Conservation (phyloP, 805 yeast genomes). For the Wickerhamomyces alni region DNA sequence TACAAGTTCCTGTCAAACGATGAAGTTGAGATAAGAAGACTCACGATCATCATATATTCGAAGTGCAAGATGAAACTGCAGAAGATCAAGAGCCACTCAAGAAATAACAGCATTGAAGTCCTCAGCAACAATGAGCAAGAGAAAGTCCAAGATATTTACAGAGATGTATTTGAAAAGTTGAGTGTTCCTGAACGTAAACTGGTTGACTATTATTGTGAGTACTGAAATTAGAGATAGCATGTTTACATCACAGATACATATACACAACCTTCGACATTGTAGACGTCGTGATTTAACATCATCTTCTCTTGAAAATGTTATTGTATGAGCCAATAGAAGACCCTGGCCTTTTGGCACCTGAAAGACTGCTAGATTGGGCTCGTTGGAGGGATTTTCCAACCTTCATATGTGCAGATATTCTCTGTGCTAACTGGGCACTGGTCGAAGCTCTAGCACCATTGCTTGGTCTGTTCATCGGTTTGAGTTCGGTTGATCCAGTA, state of each 20-base stretch:
- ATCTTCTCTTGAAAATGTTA: constrained; percentile 8
- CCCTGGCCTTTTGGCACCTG: constrained; percentile 10
- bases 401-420: constrained; percentile 21
- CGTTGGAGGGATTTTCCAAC: constrained; percentile 11
- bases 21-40: constrained; percentile 23
- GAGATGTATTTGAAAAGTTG: constrained; percentile 31
- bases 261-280: too few relatives aligned
- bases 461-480: constrained; percentile 1
- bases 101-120: constrained; percentile 18
- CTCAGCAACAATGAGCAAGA: constrained; percentile 10
- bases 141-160: constrained; percentile 21
- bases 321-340: constrained; percentile 11
- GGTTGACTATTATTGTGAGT: constrained; percentile 37
- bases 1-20: constrained; percentile 13
- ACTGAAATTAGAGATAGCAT: constrained; percentile 4
- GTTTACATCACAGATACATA: too few relatives aligned
- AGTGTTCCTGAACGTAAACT: constrained; percentile 39
- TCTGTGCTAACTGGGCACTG: constrained; percentile 17
- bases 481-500: background rate
- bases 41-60: constrained; percentile 21
- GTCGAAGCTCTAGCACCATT: constrained; percentile 16
- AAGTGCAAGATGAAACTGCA: constrained; percentile 20
- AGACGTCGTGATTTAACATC: too few relatives aligned
- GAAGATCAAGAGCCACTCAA: constrained; percentile 9
- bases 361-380: constrained; percentile 3